A percentile compares a stretch with the other conserved stretches of the same genome.
Evolutionary conservation across 2,329 filamentous ascomycete genomes (phyloP).

Genomic region (Escovopsis sp.): DNA sequence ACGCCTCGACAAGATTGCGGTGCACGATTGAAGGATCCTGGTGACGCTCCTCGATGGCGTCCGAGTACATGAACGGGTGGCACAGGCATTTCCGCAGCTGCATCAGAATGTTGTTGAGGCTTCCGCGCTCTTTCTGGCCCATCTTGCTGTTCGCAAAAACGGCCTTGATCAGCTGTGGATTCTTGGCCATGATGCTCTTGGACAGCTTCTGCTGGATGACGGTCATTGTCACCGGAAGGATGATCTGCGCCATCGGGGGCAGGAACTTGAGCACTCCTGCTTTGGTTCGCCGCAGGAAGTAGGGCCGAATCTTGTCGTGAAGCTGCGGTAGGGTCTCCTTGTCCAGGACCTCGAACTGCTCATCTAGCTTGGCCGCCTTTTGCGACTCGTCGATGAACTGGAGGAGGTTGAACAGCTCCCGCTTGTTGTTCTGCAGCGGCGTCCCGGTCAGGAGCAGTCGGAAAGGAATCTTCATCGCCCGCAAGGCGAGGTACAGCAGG

Average conservation of each 20-base stretch:
- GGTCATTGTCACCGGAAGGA: slow-evolving; percentile 91
- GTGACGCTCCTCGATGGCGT: slow-evolving; percentile 72
- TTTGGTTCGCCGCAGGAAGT: slow-evolving; percentile 66
- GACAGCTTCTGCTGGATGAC: slow-evolving; percentile 86
- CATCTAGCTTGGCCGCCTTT: slow-evolving; percentile 60
- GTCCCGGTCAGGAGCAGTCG: slow-evolving; percentile 81
- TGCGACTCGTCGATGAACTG: slow-evolving; percentile 70
- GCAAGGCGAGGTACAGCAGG: slow-evolving; percentile 61
- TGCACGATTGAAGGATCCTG: slow-evolving; percentile 48
- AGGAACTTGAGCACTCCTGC: slow-evolving; percentile 80
- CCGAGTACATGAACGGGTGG: slow-evolving; percentile 90
- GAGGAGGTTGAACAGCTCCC: slow-evolving; percentile 90
- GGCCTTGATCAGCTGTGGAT: slow-evolving; percentile 72
- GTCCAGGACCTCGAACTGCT: slow-evolving; percentile 62
- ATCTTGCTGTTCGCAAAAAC: slow-evolving; percentile 61
- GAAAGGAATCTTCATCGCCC: slow-evolving; percentile 62
- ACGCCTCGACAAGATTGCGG: slow-evolving; percentile 79
- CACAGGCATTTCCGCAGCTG: slow-evolving; percentile 89
- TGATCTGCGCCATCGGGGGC: slow-evolving; percentile 87
- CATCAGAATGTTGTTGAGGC: slow-evolving; percentile 86
- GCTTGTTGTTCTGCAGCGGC: slow-evolving; percentile 86
- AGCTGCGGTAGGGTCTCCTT: slow-evolving; percentile 69
- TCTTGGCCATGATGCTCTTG: slow-evolving; percentile 84
- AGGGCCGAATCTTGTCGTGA: slow-evolving; percentile 67
- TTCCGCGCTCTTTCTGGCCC: slow-evolving; percentile 58